These are phyloP conservation scores for Leptomonas pyrrhocoris DNA, from an alignment of 208 protist species.

Conservation along the genomic window DNA sequence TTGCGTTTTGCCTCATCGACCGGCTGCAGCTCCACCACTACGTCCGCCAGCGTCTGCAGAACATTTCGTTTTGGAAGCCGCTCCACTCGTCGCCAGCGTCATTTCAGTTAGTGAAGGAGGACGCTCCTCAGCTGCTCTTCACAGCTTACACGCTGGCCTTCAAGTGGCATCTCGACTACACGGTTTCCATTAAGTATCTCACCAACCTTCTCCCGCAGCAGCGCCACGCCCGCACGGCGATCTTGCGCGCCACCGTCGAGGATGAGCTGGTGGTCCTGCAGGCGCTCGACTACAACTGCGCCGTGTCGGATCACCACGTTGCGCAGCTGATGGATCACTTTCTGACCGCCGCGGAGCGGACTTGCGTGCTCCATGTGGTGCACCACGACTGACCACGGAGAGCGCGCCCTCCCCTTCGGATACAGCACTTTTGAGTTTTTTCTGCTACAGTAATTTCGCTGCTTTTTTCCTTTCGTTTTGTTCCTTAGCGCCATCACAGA, in stretches of 20 bases:
- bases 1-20: slow-evolving; percentile 80
- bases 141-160: slow-evolving; percentile 67
- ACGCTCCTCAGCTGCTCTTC: slow-evolving; percentile 50
- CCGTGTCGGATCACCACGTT: slow-evolving; percentile 36
- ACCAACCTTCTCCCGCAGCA: slow-evolving; percentile 50
- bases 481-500: too few species aligned
- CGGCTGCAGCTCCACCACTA: slow-evolving; percentile 58
- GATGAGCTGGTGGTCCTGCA: slow-evolving; percentile 43
- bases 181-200: slow-evolving; percentile 58
- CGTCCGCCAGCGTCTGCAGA: slow-evolving; percentile 35
- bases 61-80: slow-evolving; percentile 24
- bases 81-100: not conserved
- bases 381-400: not conserved
- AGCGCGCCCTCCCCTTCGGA: not conserved
- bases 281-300: slow-evolving; percentile 58
- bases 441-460: not conserved
- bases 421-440: not conserved
- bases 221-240: slow-evolving; percentile 3
- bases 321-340: slow-evolving; percentile 61
- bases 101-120: slow-evolving; percentile 7
- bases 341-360: slow-evolving; percentile 44
- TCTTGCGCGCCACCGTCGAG: slow-evolving; percentile 26
- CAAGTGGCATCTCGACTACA: slow-evolving; percentile 82
- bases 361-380: slow-evolving; percentile 30
- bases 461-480: too few species aligned